Conservation (phyloP, 2,329 filamentous ascomycete species). For the Macrophomina tecta region DNA sequence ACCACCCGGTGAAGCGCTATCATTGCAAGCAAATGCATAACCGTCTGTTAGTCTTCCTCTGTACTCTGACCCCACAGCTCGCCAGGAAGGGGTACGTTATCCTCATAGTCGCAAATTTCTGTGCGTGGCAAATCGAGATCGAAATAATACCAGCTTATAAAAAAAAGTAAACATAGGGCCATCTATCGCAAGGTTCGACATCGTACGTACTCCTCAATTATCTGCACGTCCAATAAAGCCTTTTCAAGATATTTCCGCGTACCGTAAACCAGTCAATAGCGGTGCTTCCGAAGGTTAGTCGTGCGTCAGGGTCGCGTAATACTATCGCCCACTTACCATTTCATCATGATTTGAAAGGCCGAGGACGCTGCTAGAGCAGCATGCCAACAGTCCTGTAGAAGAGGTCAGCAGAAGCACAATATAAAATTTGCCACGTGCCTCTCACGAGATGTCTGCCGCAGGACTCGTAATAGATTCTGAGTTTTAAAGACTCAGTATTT, state of each 20-base stretch:
- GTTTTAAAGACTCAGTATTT: neutral
- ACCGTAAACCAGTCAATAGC: constrained; percentile 55
- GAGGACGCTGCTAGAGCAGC: constrained; percentile 62
- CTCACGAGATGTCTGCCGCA: constrained; percentile 60
- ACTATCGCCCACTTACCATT: constrained; percentile 49
- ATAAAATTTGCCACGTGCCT: neutral
- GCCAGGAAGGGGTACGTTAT: constrained; percentile 60
- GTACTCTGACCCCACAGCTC: constrained; percentile 53
- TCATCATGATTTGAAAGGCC: constrained; percentile 63
- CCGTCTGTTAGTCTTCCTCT: constrained; percentile 53
- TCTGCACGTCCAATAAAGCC: constrained; percentile 64
- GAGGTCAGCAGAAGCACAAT: neutral
- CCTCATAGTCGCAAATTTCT: constrained; percentile 60
- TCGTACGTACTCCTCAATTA: constrained; percentile 57
- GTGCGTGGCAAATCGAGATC: constrained; percentile 65
- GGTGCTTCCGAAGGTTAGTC: constrained; percentile 31
- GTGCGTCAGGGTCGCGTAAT: constrained; percentile 30
- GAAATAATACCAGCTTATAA: constrained; percentile 60
- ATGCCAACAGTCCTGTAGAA: constrained; percentile 64
- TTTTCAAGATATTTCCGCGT: constrained; percentile 59
- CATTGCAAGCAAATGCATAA: constrained; percentile 66
- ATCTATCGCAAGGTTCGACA: neutral
- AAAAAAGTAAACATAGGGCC: constrained; percentile 13
- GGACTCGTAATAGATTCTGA: constrained; percentile 57
- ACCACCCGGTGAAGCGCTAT: constrained; percentile 63